A percentile compares a stretch with the other conserved stretches of the same genome.
These are phyloP conservation scores for Spatholobus suberectus DNA, from an alignment of 306 rosid species.

Conservation along the genomic window DNA sequence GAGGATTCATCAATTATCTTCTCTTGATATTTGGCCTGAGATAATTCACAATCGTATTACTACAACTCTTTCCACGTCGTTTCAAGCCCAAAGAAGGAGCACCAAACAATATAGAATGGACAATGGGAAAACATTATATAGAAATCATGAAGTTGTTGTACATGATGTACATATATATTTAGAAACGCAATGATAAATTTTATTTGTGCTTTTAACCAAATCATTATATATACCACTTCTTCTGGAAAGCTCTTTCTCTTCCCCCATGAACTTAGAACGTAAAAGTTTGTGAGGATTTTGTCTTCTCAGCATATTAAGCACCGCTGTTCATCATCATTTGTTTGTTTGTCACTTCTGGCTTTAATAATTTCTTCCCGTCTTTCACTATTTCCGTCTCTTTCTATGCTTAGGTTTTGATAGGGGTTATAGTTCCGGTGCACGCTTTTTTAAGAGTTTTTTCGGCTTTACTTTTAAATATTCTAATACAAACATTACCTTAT, in stretches of 20 bases:
- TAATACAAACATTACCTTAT: too few species aligned
- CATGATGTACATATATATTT: neutral
- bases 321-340: neutral
- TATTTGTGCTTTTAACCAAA: neutral
- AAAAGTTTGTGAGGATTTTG: neutral
- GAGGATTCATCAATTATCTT: neutral
- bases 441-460: too few species aligned
- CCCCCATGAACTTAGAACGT: neutral
- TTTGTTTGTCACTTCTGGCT: neutral
- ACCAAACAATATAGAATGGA: neutral
- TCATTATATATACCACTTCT: neutral
- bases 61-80: neutral
- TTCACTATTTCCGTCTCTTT: neutral
- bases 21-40: neutral
- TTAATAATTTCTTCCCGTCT: neutral
- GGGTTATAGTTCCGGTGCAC: too few species aligned
- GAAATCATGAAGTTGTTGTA: neutral
- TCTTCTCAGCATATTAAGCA: neutral
- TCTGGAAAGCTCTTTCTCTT: neutral
- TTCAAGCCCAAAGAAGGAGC: neutral
- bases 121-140: neutral
- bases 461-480: too few species aligned
- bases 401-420: neutral
- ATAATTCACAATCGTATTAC: neutral
- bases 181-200: neutral